A percentile compares a stretch with the other conserved stretches of the same genome.
Conservation (phyloP, 2,329 filamentous ascomycete genomes). For the Alternaria longipes region DNA sequence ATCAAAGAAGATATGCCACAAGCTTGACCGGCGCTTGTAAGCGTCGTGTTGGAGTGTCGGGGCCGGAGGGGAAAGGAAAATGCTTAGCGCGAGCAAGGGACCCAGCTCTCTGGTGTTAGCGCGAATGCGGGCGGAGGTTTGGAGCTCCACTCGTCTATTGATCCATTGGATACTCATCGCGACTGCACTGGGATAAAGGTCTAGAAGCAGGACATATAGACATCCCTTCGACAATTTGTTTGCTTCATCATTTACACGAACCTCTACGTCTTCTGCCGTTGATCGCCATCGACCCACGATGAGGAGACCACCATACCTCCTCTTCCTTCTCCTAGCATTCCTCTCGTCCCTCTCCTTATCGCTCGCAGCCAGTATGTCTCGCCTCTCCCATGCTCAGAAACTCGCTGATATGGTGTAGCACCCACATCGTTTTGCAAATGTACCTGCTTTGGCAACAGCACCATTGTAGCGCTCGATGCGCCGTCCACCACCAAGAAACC, state of each 20-base stretch:
- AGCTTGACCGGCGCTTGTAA: constrained; percentile 22
- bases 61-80: constrained; percentile 43
- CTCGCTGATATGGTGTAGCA: constrained; percentile 42
- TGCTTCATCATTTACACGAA: not conserved
- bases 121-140: constrained; percentile 25
- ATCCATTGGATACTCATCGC: not conserved
- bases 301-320: constrained; percentile 31
- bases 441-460: constrained; percentile 73
- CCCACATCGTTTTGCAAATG: constrained; percentile 76
- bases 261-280: not conserved
- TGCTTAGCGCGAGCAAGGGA: constrained; percentile 41
- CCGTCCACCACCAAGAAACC: constrained; percentile 43
- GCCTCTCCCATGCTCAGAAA: not conserved
- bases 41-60: constrained; percentile 22
- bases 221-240: not conserved
- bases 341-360: constrained; percentile 50
- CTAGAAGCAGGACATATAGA: not conserved
- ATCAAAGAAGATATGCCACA: constrained; percentile 7
- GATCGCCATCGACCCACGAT: constrained; percentile 22
- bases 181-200: not conserved
- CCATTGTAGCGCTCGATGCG: constrained; percentile 70
- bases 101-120: constrained; percentile 27
- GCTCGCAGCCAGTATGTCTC: constrained; percentile 55
- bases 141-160: constrained; percentile 18
- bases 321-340: constrained; percentile 40